Conservation (phyloP, 495 filamentous ascomycete species). For the Chaetomium cochliodes region DNA sequence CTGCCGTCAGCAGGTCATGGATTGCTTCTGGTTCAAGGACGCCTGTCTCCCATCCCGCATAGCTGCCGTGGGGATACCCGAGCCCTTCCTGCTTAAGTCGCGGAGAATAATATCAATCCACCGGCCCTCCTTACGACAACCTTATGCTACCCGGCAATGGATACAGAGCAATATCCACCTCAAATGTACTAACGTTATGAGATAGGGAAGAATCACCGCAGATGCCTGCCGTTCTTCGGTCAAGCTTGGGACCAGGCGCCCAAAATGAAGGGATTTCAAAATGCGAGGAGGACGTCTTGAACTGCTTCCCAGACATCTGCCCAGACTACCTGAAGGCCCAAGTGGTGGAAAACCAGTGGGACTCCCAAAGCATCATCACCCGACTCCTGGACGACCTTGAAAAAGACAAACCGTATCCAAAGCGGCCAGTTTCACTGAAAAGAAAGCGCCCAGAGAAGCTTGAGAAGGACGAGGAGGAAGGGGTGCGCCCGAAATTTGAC, state of each 20-base stretch:
- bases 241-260: neutral
- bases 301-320: constrained; percentile 44
- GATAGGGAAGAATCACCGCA: constrained; percentile 1
- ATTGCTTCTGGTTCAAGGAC: too few species aligned
- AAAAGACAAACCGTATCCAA: constrained; percentile 38
- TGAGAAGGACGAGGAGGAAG: constrained; percentile 20
- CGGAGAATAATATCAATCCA: too few species aligned
- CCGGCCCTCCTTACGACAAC: too few species aligned
- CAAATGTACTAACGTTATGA: constrained; percentile 1
- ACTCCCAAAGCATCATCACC: constrained; percentile 26
- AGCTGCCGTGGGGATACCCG: too few species aligned
- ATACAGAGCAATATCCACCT: neutral
- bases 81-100: too few species aligned
- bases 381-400: constrained; percentile 39
- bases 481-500: constrained; percentile 18
- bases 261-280: neutral
- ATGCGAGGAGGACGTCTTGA: constrained; percentile 31
- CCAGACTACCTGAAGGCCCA: constrained; percentile 30
- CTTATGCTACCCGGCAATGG: neutral
- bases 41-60: too few species aligned
- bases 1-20: too few species aligned
- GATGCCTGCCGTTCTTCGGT: constrained; percentile 15
- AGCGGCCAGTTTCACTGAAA: constrained; percentile 29
- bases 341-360: constrained; percentile 17
- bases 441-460: constrained; percentile 36